Conservation (phyloP, 1,139 yeast species). For the Debaryomyces coudertii region DNA sequence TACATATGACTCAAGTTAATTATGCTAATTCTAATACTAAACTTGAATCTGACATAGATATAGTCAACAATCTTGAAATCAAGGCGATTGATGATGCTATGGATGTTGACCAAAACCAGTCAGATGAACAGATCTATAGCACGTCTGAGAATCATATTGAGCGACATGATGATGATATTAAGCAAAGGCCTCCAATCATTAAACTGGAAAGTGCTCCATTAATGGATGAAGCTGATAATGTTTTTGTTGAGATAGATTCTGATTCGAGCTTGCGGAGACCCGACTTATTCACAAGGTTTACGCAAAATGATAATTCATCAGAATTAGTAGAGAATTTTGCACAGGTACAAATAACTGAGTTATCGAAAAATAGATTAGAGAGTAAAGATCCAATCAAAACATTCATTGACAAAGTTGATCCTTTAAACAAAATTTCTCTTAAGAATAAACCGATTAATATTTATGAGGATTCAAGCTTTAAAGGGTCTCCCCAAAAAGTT, state of each 20-base stretch:
- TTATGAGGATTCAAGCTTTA: slow-evolving; percentile 35
- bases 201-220: not conserved
- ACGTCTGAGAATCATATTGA: slow-evolving; percentile 11
- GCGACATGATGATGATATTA: not conserved
- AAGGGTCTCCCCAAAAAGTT: slow-evolving; percentile 40
- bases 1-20: not conserved
- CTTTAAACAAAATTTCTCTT: slow-evolving; percentile 39
- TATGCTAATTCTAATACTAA: not conserved
- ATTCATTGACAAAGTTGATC: slow-evolving; percentile 47
- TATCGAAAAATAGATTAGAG: slow-evolving; percentile 10
- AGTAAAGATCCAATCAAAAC: slow-evolving; percentile 30
- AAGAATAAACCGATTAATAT: slow-evolving; percentile 41
- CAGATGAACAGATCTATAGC: slow-evolving; percentile 11
- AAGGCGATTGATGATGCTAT: slow-evolving; percentile 11
- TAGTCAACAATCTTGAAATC: slow-evolving; percentile 1
- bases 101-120: slow-evolving; percentile 12
- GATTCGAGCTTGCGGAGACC: slow-evolving; percentile 1
- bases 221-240: slow-evolving; percentile 8
- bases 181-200: not conserved
- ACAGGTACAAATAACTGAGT: slow-evolving; percentile 38
- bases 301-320: slow-evolving; percentile 22
- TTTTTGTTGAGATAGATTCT: slow-evolving; percentile 13
- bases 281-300: slow-evolving; percentile 24
- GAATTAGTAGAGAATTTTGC: slow-evolving; percentile 44
- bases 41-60: not conserved